A percentile compares a stretch with the other conserved stretches of the same genome.
phyloP scores from a whole-genome alignment of 176 grass and related monocot genomes.

The Oryza australiensis region DNA sequence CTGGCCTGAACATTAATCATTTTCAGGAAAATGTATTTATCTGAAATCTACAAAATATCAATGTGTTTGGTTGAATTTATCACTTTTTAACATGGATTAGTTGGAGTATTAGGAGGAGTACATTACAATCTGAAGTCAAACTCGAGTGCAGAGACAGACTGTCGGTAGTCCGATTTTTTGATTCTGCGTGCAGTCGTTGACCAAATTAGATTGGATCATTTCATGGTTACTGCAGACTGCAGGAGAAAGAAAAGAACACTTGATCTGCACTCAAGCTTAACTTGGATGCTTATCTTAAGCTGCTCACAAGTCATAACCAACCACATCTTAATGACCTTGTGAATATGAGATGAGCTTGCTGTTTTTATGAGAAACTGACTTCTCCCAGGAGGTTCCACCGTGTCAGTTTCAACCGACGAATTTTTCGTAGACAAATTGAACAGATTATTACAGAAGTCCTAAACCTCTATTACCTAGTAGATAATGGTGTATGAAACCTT shows the following conservation, averaged over 20 bases:
- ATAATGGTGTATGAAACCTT: too few relatives aligned
- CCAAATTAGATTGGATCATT: background rate
- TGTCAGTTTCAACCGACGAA: background rate
- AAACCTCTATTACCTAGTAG: too few relatives aligned
- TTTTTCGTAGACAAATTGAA: background rate
- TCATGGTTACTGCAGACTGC: background rate
- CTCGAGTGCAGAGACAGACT: background rate
- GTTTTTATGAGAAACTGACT: background rate
- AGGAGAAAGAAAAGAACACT: background rate
- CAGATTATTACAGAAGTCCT: background rate
- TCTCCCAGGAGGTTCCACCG: background rate
- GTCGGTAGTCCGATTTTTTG: constrained; percentile 14
- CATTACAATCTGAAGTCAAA: constrained; percentile 16
- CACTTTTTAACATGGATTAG: background rate
- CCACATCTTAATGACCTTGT: background rate
- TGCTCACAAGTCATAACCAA: background rate
- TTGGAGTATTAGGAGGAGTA: background rate
- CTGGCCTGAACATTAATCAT: background rate
- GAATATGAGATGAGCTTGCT: background rate
- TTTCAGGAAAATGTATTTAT: background rate
- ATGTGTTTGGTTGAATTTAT: background rate
- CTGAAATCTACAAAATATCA: background rate
- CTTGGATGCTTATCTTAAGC: background rate
- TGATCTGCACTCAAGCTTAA: constrained; percentile 2
- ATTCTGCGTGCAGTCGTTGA: constrained; percentile 27